These are phyloP conservation scores for Lyophyllum decastes DNA, from an alignment of 768 basidiomycete genomes.

Conservation along the genomic window DNA sequence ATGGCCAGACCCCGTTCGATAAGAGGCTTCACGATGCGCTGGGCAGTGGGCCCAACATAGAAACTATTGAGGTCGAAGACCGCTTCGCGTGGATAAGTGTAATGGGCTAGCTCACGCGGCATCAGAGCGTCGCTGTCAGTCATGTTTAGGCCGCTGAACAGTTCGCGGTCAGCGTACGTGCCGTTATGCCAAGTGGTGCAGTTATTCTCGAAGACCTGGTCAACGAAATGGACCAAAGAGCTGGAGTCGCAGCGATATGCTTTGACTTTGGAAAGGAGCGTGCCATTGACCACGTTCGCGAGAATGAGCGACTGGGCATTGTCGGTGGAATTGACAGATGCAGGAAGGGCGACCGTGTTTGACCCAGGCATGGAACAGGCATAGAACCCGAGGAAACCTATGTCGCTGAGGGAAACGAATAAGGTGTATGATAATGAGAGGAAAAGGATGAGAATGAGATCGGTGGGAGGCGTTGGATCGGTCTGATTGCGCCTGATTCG, in stretches of 20 bases:
- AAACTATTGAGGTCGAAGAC: conserved; percentile 15
- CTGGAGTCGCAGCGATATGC: conserved; percentile 12
- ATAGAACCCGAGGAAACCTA: conserved; percentile 17
- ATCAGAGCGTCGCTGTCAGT: conserved; percentile 24
- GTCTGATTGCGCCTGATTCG: conserved; percentile 12
- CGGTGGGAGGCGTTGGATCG: conserved; percentile 16
- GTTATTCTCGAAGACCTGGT: conserved; percentile 6
- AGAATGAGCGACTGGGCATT: conserved; percentile 10
- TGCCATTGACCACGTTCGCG: conserved; percentile 12
- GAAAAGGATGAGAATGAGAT: conserved; percentile 17
- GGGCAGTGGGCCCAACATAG: conserved; percentile 13
- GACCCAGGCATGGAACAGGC: conserved; percentile 16
- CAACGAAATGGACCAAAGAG: conserved; percentile 3
- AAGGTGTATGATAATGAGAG: conserved; percentile 15
- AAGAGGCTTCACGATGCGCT: not conserved
- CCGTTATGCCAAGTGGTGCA: conserved; percentile 23
- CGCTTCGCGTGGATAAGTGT: not conserved
- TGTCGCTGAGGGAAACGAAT: conserved; percentile 16
- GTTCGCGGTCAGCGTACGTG: conserved; percentile 19
- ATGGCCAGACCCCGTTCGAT: conserved; percentile 18
- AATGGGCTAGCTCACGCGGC: conserved; percentile 17
- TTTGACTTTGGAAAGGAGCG: conserved; percentile 8
- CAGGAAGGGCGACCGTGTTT: conserved; percentile 12
- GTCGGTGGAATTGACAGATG: conserved; percentile 13
- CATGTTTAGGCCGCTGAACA: conserved; percentile 19